phyloP scores from a whole-genome alignment of 257 asterid genomes.

The Plectranthus barbatus region DNA sequence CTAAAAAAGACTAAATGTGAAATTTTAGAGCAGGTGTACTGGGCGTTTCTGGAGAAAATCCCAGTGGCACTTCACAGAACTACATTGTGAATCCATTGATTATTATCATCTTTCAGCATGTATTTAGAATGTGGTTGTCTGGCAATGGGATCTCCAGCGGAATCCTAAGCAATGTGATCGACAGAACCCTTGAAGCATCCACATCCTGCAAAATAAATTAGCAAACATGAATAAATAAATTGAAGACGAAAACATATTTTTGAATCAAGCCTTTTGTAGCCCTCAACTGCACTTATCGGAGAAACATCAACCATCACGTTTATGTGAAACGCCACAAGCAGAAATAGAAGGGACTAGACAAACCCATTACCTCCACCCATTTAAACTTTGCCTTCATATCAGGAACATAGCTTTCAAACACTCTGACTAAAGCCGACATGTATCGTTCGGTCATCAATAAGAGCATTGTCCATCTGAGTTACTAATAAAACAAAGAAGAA shows the following conservation, averaged over 20 bases:
- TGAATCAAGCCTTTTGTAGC: slow-evolving; percentile 4
- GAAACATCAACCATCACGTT: neutral
- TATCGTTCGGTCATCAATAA: slow-evolving; percentile 89
- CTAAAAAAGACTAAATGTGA: slow-evolving; percentile 23
- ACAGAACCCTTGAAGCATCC: slow-evolving; percentile 91
- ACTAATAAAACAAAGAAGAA: too few species aligned
- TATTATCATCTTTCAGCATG: slow-evolving; percentile 55
- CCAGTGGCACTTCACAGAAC: neutral
- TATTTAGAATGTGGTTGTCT: slow-evolving; percentile 40
- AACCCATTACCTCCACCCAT: slow-evolving; percentile 40
- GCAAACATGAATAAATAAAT: neutral
- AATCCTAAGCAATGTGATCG: slow-evolving; percentile 87
- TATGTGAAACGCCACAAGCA: neutral
- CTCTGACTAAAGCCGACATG: slow-evolving; percentile 98
- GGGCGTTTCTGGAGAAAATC: neutral
- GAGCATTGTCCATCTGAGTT: slow-evolving; percentile 90
- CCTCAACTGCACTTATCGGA: neutral
- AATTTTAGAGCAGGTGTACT: neutral
- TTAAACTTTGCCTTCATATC: slow-evolving; percentile 64
- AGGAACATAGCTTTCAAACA: slow-evolving; percentile 83
- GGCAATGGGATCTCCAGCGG: slow-evolving; percentile 53
- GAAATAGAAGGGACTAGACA: neutral
- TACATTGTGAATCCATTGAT: slow-evolving; percentile 65
- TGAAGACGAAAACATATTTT: slow-evolving; percentile 1
- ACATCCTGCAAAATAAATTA: slow-evolving; percentile 42